phyloP scores from a whole-genome alignment of 495 filamentous ascomycete genomes.

The Gamarada debralockiae region DNA sequence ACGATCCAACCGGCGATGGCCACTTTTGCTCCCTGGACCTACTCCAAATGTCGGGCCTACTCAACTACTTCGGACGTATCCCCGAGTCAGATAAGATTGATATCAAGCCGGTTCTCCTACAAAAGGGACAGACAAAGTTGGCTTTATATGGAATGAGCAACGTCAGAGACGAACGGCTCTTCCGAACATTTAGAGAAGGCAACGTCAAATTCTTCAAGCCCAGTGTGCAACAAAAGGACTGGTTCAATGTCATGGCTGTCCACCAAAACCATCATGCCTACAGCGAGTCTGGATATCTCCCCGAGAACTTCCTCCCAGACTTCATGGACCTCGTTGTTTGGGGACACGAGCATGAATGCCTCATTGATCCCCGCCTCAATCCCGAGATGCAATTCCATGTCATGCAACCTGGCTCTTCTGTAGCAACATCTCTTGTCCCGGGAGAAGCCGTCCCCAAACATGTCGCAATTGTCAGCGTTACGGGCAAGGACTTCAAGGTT shows the following conservation, averaged over 20 bases:
- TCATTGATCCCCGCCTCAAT: conserved; percentile 79
- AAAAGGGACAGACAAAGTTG: conserved; percentile 91
- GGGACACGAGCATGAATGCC: conserved; percentile 97
- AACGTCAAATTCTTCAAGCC: conserved; percentile 93
- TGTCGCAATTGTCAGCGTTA: conserved; percentile 79
- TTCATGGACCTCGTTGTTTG: conserved; percentile 92
- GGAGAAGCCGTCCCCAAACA: conserved; percentile 93
- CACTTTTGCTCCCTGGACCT: conserved; percentile 87
- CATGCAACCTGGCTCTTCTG: conserved; percentile 95
- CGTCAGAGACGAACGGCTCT: conserved; percentile 90
- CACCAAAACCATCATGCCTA: conserved; percentile 96
- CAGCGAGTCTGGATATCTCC: conserved; percentile 84
- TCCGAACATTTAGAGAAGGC: conserved; percentile 87
- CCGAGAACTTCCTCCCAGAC: conserved; percentile 89
- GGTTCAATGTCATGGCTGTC: conserved; percentile 95
- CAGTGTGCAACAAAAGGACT: conserved; percentile 76
- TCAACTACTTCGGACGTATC: conserved; percentile 95
- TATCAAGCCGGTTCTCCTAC: conserved; percentile 84
- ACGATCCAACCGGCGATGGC: conserved; percentile 92
- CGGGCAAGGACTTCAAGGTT: conserved; percentile 75
- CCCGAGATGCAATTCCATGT: conserved; percentile 88
- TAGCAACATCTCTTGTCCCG: conserved; percentile 86
- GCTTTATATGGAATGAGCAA: conserved; percentile 96
- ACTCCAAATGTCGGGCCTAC: conserved; percentile 81
- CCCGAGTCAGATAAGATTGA: conserved; percentile 90